Base-by-base conservation (phyloP, 768 basidiomycete genomes). In the Lyophyllum decastes region DNA sequence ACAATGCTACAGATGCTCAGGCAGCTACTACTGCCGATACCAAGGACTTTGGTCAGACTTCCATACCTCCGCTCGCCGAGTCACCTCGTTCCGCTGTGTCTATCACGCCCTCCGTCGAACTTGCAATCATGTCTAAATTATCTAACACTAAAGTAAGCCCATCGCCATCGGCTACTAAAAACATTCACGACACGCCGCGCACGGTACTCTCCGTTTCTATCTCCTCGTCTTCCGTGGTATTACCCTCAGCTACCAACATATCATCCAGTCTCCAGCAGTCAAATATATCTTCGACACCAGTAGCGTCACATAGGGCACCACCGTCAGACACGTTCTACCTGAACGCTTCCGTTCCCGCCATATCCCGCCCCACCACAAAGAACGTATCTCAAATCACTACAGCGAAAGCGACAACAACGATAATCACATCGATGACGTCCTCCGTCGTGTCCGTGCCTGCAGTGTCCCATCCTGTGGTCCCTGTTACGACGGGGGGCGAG, bases 401-500 rank as follows among this genome's bases (percentile, higher is more conserved):
- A 33, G 24, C 21, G 46, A 33, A 24, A 17, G 25, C 43, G 11
- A 34, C 46, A 17, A 38, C 54, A 10, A n/a, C 54, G 7, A 61
- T 58, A 21, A 62, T 57, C 10, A 38, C 53, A 10, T 19, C 47
- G 2, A 41, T 24, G 16, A 22, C 61, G 35, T 21, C 59, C 40
- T 22, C 57, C 48, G n/a, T 24, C 25, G 50, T 54, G 14, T 55
- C 68, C 19, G 43, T 61, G 7, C 50, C 60, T 6, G 26, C 60
- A 4, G 33, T 61, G n/a, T 54, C 66, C 52, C 59, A 63, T 41
- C 60, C 61, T 55, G 62, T 25, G 53, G 68, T 48, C 43, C 70
- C 41, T 47, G 61, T 34, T 52, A 66, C 66, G 8, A 62, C 72
- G 0, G 79, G 82, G 12, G 92, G 92, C 22, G 97, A 99, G 70